These are phyloP conservation scores for Taxawa tesnikishii DNA, from an alignment of 2,329 filamentous ascomycete species.

Conservation along the genomic window DNA sequence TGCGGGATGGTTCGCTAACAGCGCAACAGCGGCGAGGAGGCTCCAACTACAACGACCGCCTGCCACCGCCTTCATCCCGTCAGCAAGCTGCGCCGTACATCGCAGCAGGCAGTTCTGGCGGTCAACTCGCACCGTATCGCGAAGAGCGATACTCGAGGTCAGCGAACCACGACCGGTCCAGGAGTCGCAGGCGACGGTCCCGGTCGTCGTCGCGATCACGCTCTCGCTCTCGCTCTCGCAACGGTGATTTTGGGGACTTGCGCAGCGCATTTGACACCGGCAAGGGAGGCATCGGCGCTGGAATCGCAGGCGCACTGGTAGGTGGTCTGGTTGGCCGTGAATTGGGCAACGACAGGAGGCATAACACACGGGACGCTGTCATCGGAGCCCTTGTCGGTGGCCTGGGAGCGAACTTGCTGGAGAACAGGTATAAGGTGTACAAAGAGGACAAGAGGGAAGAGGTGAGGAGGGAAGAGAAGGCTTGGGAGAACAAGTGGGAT, in stretches of 20 bases:
- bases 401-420: slow-evolving; percentile 19
- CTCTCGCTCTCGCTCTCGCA: slow-evolving; percentile 12
- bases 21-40: background rate
- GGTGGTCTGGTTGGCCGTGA: slow-evolving; percentile 20
- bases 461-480: slow-evolving; percentile 6
- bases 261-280: slow-evolving; percentile 21
- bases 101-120: background rate
- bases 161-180: background rate
- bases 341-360: slow-evolving; percentile 14
- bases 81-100: background rate
- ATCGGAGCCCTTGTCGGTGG: slow-evolving; percentile 21
- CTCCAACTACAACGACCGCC: background rate
- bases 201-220: slow-evolving; percentile 13
- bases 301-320: slow-evolving; percentile 20
- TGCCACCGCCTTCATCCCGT: background rate
- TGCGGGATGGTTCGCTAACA: too few species aligned
- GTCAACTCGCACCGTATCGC: background rate
- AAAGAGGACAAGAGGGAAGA: slow-evolving; percentile 13
- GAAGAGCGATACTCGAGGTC: background rate
- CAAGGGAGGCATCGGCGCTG: slow-evolving; percentile 17
- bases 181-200: slow-evolving; percentile 7
- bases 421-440: slow-evolving; percentile 19
- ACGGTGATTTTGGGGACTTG: slow-evolving; percentile 15
- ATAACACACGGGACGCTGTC: slow-evolving; percentile 18
- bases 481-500: slow-evolving; percentile 1